phyloP scores from a whole-genome alignment of 108 stramenopile genomes.

The Nannochloropsis oceanica region DNA sequence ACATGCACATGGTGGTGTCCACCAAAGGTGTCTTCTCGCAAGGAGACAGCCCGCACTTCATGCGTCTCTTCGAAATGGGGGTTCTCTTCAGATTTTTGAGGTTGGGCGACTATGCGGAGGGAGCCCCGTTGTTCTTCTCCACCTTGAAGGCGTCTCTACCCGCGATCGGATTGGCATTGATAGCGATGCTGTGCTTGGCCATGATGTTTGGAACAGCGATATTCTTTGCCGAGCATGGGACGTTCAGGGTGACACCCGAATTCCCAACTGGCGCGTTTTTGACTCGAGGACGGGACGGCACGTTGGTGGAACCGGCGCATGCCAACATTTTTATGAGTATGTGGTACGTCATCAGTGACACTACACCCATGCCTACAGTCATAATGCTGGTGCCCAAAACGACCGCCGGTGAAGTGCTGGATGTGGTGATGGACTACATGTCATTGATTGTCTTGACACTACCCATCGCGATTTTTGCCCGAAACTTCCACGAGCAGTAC shows the following conservation, averaged over 20 bases:
- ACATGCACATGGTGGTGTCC: not conserved
- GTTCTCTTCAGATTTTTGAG: not conserved
- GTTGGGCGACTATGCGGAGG: not conserved
- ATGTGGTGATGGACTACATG: not conserved
- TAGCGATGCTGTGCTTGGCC: not conserved
- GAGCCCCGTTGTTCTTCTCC: not conserved
- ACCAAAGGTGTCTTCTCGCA: not conserved
- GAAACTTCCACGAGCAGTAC: not conserved
- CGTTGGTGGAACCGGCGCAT: not conserved
- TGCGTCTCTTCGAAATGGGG: not conserved
- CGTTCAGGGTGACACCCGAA: not conserved
- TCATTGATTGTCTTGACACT: not conserved
- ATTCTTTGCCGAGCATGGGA: not conserved
- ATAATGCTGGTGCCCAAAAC: not conserved
- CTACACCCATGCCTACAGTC: not conserved
- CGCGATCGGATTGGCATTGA: not conserved
- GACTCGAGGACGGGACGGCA: not conserved
- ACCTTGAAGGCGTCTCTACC: not conserved
- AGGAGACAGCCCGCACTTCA: not conserved
- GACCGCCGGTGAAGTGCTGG: not conserved
- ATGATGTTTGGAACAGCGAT: not conserved
- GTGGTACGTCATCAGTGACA: not conserved
- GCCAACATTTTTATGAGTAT: not conserved
- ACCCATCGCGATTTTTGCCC: not conserved
- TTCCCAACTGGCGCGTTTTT: not conserved